Percentiles rank a stretch among this genome's conserved stretches.
phyloP scores from a whole-genome alignment of 257 asterid genomes.

The Capsicum baccatum region DNA sequence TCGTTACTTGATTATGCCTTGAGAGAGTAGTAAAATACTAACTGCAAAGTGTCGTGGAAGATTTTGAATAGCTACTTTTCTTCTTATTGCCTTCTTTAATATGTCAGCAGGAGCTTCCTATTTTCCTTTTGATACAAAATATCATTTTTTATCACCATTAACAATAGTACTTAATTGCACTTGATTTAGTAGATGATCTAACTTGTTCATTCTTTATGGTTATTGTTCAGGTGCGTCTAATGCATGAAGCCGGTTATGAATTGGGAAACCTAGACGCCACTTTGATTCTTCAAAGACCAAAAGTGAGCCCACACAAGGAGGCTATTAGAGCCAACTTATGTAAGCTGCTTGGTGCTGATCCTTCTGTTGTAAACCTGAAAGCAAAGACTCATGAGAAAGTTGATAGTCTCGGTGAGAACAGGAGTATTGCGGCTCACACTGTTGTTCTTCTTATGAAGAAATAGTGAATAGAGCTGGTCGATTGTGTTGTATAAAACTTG shows the following conservation, averaged over 20 bases:
- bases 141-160: neutral
- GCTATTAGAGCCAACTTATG: slow-evolving; percentile 75
- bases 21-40: neutral
- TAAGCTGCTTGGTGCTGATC: slow-evolving; percentile 82
- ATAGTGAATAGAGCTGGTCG: slow-evolving; percentile 23
- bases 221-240: slow-evolving; percentile 74
- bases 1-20: neutral
- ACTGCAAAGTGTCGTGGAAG: neutral
- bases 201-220: slow-evolving; percentile 28
- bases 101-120: neutral
- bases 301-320: slow-evolving; percentile 94
- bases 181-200: slow-evolving; percentile 5
- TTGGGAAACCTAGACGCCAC: slow-evolving; percentile 92
- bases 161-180: neutral
- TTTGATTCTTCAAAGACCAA: slow-evolving; percentile 91
- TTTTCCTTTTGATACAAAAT: neutral
- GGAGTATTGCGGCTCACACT: slow-evolving; percentile 97
- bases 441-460: slow-evolving; percentile 86
- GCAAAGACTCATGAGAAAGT: slow-evolving; percentile 98
- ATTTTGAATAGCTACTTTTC: neutral
- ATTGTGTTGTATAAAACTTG: slow-evolving; percentile 5
- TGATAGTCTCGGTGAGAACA: slow-evolving; percentile 95
- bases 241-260: slow-evolving; percentile 93
- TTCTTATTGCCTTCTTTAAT: neutral
- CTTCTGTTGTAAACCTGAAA: slow-evolving; percentile 79